Percentiles rank a stretch among this genome's conserved stretches.
Evolutionary conservation across 768 basidiomycete species (phyloP).

Genomic region (Termitomyces heimii): DNA sequence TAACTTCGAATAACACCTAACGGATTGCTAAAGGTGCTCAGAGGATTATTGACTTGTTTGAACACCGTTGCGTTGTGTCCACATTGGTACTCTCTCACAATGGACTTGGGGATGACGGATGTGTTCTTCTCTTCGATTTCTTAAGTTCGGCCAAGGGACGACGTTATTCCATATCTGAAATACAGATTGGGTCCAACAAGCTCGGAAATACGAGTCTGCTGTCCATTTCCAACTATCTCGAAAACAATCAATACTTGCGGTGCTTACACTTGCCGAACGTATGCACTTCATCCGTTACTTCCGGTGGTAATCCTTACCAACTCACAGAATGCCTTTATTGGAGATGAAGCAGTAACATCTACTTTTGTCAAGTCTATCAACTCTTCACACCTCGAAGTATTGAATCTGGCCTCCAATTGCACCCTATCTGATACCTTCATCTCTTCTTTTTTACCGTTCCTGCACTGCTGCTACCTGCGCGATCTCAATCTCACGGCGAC

Average conservation of each 20-base stretch:
- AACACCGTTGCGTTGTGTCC: slow-evolving; percentile 38
- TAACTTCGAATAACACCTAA: neutral
- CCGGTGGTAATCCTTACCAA: neutral
- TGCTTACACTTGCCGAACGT: slow-evolving; percentile 57
- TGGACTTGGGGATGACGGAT: slow-evolving; percentile 52
- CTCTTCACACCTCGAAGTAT: slow-evolving; percentile 40
- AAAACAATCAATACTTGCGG: slow-evolving; percentile 36
- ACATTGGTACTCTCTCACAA: slow-evolving; percentile 54
- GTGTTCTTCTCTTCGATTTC: slow-evolving; percentile 46
- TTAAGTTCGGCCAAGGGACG: slow-evolving; percentile 42
- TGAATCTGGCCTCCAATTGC: slow-evolving; percentile 47
- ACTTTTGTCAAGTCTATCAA: slow-evolving; percentile 48
- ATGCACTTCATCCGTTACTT: slow-evolving; percentile 15
- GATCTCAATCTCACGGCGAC: slow-evolving; percentile 53
- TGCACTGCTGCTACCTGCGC: slow-evolving; percentile 42
- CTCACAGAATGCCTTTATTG: slow-evolving; percentile 17
- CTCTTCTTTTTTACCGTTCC: slow-evolving; percentile 39
- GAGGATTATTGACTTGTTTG: slow-evolving; percentile 41
- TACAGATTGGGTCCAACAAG: slow-evolving; percentile 50
- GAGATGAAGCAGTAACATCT: slow-evolving; percentile 29
- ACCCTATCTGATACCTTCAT: slow-evolving; percentile 46
- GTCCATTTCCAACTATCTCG: slow-evolving; percentile 47
- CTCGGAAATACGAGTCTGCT: slow-evolving; percentile 51
- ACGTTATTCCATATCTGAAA: slow-evolving; percentile 42
- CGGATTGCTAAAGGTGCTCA: slow-evolving; percentile 35